Evolutionary conservation across 139 green algal genomes (phyloP), one percentile per base, ranked within the genome.

Genomic region (Nannochloris sp.): DNA sequence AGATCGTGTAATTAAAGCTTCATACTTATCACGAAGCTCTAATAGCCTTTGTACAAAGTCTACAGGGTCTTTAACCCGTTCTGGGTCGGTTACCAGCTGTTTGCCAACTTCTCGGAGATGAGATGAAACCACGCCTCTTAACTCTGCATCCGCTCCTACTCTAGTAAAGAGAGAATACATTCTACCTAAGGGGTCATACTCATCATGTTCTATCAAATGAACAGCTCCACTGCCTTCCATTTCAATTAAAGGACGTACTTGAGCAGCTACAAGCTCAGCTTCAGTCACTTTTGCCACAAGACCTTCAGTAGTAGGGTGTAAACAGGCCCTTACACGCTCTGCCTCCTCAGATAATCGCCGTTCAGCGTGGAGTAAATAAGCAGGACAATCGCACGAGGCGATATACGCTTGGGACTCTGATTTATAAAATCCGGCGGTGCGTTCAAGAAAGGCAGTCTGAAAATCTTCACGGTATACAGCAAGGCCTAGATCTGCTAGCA

Each of bases 171-270:
- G 84, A 14, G 13, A 66, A 80, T 97, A 97, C 89, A 97, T 94
- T 64, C 88, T 84, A 4, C 12, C 44, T 53, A 99, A 81, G 68
- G 96, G 85, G 23, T 89, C 87, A 24, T 86, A 89, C 61, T 86
- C 83, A 73, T 92, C 83, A 37, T 85, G 63, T 30, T 75, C 36
- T 57, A 98, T 68, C 79, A 97, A 72, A 13, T 80, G 54, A 31
- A 97, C 74, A 60, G 96, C 68, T 8, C 93, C 93, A 37, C 68
- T 87, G 76, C 87, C 81, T 67, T 96, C 90, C 92, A 97, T 97
- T 60, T 95, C 82, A 25, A 91, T 84, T n/a, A 98, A 83, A 30
- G 82, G 63, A 31, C 75, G 69, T 84, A 96, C 89, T 83, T 95
- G 86, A 38, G 56, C 25, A 3, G 47, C 51, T 31, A 99, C 78